phyloP scores from a whole-genome alignment of 139 green algal genomes.

The Chlamydomonas urium region DNA sequence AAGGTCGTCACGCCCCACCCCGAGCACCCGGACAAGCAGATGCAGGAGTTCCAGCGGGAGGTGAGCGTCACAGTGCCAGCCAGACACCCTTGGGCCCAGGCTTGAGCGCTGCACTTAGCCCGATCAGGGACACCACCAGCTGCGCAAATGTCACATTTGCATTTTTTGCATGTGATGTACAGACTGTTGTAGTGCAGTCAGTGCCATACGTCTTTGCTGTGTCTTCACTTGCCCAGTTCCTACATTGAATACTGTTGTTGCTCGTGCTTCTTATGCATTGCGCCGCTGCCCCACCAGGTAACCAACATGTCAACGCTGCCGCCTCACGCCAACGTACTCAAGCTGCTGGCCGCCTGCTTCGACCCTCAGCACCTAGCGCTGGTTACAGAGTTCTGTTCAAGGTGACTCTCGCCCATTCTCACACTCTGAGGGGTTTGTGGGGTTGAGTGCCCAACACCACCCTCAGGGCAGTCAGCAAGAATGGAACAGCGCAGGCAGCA shows the following conservation, averaged over 20 bases:
- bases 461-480: too few species aligned
- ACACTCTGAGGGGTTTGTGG: too few species aligned
- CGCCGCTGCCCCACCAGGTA: background rate
- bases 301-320: conserved; percentile 49
- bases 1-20: conserved; percentile 34
- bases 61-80: conserved; percentile 19
- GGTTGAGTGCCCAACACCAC: too few species aligned
- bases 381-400: conserved; percentile 55
- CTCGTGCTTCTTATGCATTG: background rate
- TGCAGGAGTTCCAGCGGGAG: conserved; percentile 53
- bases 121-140: too few species aligned
- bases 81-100: too few species aligned
- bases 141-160: too few species aligned
- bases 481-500: too few species aligned
- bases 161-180: too few species aligned
- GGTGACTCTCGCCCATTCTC: too few species aligned
- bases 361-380: conserved; percentile 40
- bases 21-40: background rate
- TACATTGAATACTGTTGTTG: background rate
- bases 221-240: background rate
- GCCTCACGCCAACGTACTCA: conserved; percentile 52
- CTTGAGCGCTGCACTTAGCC: too few species aligned
- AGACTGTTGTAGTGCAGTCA: too few species aligned
- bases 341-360: conserved; percentile 50
- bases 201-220: too few species aligned